Conservation (phyloP, 169 alveolate species). For the Plasmodium cynomolgi region DNA sequence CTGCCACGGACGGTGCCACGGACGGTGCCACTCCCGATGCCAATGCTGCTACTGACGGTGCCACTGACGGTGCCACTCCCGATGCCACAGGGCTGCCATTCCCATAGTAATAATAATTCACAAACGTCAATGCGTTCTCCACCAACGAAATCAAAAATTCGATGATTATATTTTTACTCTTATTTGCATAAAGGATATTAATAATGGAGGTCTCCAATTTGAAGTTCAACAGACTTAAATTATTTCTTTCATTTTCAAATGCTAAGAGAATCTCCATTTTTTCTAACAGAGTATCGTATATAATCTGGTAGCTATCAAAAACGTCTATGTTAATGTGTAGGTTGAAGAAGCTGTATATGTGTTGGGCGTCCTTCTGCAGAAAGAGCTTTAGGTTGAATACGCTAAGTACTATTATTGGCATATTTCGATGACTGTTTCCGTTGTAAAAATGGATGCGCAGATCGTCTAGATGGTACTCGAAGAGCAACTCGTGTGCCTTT, state of each 20-base stretch:
- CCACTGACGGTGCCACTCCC: background rate
- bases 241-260: constrained; percentile 32
- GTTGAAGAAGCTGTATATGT: constrained; percentile 25
- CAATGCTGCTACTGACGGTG: too few species aligned
- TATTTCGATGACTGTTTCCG: constrained; percentile 31
- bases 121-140: background rate
- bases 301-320: constrained; percentile 33
- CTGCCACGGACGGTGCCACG: background rate
- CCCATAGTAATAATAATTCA: background rate
- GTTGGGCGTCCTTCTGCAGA: constrained; percentile 1
- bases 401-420: constrained; percentile 41
- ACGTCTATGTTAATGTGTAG: constrained; percentile 31
- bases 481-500: background rate
- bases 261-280: constrained; percentile 30
- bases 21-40: too few species aligned
- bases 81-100: background rate
- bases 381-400: constrained; percentile 17
- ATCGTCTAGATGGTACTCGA: constrained; percentile 41
- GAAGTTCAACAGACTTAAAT: constrained; percentile 21
- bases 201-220: constrained; percentile 47
- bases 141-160: background rate
- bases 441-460: constrained; percentile 28
- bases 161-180: constrained; percentile 32
- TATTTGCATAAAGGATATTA: constrained; percentile 38
- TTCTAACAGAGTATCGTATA: constrained; percentile 37